Conservation (phyloP, 495 filamentous ascomycete genomes). For the Xylaria grammica region DNA sequence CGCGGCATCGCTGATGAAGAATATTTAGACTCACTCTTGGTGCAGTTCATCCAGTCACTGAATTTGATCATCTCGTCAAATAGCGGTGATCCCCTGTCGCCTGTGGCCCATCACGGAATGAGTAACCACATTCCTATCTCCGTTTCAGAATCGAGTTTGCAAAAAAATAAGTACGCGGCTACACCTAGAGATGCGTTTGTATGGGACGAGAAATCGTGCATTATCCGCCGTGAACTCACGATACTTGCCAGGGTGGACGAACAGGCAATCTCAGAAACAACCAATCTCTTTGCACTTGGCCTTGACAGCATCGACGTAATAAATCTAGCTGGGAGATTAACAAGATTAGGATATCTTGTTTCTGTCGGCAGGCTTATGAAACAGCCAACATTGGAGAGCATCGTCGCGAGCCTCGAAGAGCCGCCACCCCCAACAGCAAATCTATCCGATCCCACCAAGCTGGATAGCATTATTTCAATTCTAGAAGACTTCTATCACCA, state of each 20-base stretch:
- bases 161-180: not conserved
- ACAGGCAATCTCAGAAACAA: slow-evolving; percentile 54
- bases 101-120: no score
- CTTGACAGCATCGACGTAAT: slow-evolving; percentile 74
- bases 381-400: slow-evolving; percentile 64
- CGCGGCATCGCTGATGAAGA: slow-evolving; percentile 39
- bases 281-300: slow-evolving; percentile 67
- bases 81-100: slow-evolving; percentile 13
- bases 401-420: slow-evolving; percentile 37
- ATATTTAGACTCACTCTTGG: slow-evolving; percentile 43
- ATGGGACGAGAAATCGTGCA: slow-evolving; percentile 58
- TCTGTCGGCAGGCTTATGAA: slow-evolving; percentile 72
- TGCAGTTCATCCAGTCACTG: slow-evolving; percentile 44
- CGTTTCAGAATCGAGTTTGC: not conserved
- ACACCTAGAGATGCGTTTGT: slow-evolving; percentile 38
- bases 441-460: not conserved
- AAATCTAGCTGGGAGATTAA: slow-evolving; percentile 70
- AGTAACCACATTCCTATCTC: not conserved
- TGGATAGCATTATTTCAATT: slow-evolving; percentile 18
- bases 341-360: slow-evolving; percentile 60
- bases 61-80: slow-evolving; percentile 20
- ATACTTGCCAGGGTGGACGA: slow-evolving; percentile 58
- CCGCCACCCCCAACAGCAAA: not conserved
- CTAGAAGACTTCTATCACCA: slow-evolving; percentile 17
- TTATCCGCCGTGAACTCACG: slow-evolving; percentile 65